A percentile compares a stretch with the other conserved stretches of the same genome.
Evolutionary conservation across 2,329 filamentous ascomycete genomes (phyloP).

Genomic region (Lachnellula subtilissima): DNA sequence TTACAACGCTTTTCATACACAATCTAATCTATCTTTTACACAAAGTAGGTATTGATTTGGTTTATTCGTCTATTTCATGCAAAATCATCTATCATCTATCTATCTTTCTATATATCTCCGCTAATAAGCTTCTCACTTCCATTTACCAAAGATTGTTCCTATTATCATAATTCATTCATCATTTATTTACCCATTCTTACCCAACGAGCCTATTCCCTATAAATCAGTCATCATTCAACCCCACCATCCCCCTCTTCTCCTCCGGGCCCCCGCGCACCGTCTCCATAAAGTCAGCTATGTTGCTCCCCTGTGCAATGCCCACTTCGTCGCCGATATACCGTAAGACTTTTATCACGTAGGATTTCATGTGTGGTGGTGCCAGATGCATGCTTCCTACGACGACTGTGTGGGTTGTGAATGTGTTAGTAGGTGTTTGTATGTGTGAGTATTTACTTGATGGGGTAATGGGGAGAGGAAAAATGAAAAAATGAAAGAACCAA

Average conservation of each 20-base stretch:
- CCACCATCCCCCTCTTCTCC: too few relatives aligned
- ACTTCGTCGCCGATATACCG: conserved; percentile 48
- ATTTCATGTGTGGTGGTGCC: not conserved
- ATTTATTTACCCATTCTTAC: too few relatives aligned
- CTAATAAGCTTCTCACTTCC: too few relatives aligned
- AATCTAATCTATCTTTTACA: not conserved
- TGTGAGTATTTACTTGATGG: not conserved
- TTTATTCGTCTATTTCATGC: too few relatives aligned
- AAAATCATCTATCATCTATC: too few relatives aligned
- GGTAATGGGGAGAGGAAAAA: not conserved
- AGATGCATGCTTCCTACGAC: conserved; percentile 9
- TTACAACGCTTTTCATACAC: not conserved
- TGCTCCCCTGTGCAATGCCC: conserved; percentile 51
- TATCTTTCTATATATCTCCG: too few relatives aligned
- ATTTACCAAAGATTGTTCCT: too few relatives aligned
- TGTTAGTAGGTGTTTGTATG: too few relatives aligned
- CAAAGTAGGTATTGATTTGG: not conserved
- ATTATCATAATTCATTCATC: too few relatives aligned
- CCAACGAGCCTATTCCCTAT: too few relatives aligned
- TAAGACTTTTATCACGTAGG: conserved; percentile 32
- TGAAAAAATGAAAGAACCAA: not conserved
- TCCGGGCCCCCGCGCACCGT: not conserved
- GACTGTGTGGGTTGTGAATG: not conserved
- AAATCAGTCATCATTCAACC: too few relatives aligned
- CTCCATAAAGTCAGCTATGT: conserved; percentile 36